Percentiles rank a stretch among this genome's conserved stretches.
Evolutionary conservation across 2,329 filamentous ascomycete genomes (phyloP).

Genomic region (Capronia coronata): DNA sequence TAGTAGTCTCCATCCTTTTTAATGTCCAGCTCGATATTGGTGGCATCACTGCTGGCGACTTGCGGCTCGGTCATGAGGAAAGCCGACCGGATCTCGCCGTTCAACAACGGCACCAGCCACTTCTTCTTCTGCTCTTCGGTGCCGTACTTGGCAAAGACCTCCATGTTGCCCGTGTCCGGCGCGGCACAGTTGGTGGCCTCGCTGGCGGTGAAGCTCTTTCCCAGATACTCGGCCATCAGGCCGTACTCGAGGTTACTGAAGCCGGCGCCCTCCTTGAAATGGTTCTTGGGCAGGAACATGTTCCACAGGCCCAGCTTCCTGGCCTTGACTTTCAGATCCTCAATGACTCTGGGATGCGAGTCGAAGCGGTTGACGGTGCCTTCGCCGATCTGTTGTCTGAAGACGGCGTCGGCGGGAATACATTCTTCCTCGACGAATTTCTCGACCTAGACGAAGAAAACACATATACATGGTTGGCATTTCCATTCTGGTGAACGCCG

Average conservation of each 20-base stretch:
- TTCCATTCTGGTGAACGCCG: too few species aligned
- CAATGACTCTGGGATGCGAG: slow-evolving; percentile 70
- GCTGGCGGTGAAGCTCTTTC: slow-evolving; percentile 74
- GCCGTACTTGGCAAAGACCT: slow-evolving; percentile 86
- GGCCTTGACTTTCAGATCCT: slow-evolving; percentile 82
- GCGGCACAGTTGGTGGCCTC: slow-evolving; percentile 87
- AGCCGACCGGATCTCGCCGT: slow-evolving; percentile 78
- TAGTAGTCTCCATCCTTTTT: slow-evolving; percentile 77
- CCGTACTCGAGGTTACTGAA: slow-evolving; percentile 87
- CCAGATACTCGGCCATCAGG: slow-evolving; percentile 92
- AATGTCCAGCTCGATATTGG: slow-evolving; percentile 83
- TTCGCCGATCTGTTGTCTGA: slow-evolving; percentile 69
- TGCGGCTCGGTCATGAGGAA: slow-evolving; percentile 94
- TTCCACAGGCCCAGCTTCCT: slow-evolving; percentile 87
- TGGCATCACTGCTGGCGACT: slow-evolving; percentile 82
- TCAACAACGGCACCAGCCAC: slow-evolving; percentile 75
- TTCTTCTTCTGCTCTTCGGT: slow-evolving; percentile 63
- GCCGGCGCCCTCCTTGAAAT: slow-evolving; percentile 91
- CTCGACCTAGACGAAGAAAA: slow-evolving; percentile 65
- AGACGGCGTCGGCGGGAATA: slow-evolving; percentile 74
- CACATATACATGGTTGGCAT: slow-evolving; percentile 3
- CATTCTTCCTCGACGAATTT: slow-evolving; percentile 97
- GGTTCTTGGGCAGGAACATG: slow-evolving; percentile 90
- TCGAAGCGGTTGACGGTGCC: slow-evolving; percentile 63
- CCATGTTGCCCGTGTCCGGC: slow-evolving; percentile 93